Evolutionary conservation across 2,329 filamentous ascomycete genomes (phyloP).

Genomic region (Mycosphaerelloides madeirae): DNA sequence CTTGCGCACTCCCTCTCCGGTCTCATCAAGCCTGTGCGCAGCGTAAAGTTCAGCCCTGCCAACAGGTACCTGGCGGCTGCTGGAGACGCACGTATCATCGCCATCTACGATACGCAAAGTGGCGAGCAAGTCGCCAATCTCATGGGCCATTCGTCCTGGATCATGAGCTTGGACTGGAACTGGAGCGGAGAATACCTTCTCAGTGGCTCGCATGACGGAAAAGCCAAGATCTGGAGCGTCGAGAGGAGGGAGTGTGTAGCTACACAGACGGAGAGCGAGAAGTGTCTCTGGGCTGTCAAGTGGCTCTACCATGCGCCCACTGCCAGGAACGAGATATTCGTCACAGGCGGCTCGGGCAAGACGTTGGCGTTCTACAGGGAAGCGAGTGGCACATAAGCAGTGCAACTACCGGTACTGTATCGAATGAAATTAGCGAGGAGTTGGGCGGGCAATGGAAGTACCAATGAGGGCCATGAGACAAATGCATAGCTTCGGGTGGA

Average conservation of each 20-base stretch:
- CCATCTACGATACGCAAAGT: constrained; percentile 84
- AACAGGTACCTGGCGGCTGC: constrained; percentile 81
- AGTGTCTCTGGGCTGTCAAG: constrained; percentile 71
- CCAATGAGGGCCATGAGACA: too few species aligned
- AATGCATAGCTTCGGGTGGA: too few species aligned
- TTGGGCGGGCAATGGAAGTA: too few species aligned
- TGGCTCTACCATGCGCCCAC: constrained; percentile 67
- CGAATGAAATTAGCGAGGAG: too few species aligned
- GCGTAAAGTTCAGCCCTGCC: constrained; percentile 81
- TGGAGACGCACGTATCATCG: constrained; percentile 83
- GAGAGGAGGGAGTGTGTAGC: constrained; percentile 80
- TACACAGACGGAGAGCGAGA: constrained; percentile 87
- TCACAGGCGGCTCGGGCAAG: constrained; percentile 69
- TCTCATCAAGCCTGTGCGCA: constrained; percentile 78
- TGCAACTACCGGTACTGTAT: background rate
- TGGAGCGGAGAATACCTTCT: constrained; percentile 86
- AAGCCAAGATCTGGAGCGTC: constrained; percentile 93
- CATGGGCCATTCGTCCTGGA: constrained; percentile 75
- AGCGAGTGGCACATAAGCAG: constrained; percentile 61
- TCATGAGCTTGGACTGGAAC: constrained; percentile 89
- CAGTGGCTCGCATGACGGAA: constrained; percentile 80
- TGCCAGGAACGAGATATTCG: constrained; percentile 64
- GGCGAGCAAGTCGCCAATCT: constrained; percentile 90
- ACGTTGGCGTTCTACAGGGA: constrained; percentile 80
- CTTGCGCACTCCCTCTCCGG: constrained; percentile 86